Base-by-base conservation (phyloP, 371 early-diverging fungal genomes). In the Gilbertella persicaria region DNA sequence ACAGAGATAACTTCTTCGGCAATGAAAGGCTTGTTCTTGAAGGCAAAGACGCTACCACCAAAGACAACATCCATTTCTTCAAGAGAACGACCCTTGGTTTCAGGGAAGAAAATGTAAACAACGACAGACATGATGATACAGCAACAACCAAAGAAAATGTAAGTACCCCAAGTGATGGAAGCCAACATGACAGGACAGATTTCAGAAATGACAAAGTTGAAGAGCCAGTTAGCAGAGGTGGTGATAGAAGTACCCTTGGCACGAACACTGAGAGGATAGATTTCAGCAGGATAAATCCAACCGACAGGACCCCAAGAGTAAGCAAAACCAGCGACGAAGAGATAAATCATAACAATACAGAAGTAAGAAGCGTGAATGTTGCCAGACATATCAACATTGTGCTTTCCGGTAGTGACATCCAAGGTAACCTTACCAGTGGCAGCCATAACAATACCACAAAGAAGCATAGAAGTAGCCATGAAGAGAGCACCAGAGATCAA, bases 201-300 rank as follows among this genome's bases (percentile, higher is more conserved):
- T 44, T 65, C 57, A 21, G 67, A 64, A 20, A 73, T 69, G 19
- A 69, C 65, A 33, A 67, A 69, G 67, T 79, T 79, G 53, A 62
- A 64, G 41, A 67, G 55, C 84, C 84, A 88, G 77, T 86, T 86
- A 60, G 85, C 72, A 63, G 84, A 73, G 28, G 86, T 88, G 45
- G 78, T 59, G 54, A 70, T 42, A 35, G 68, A 67, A 20, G 63
- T 66, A 55, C 62, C 68, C 60, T 67, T 67, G 51, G 75, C 63
- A 60, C 75, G 75, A 28, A 74, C 54, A 35, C 64, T 60, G 9
- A 70, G 52, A 46, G 75, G 70, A 56, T 57, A 85, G 69, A 87
- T 80, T 63, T 87, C 87, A 47, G 84, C 78, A 52, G 82, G 84
- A 60, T 83, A 69, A 41, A 73, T 58, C 73, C 73, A 73, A 36